Percentiles rank a stretch among this genome's conserved stretches.
phyloP scores from a whole-genome alignment of 805 yeast species.

The Maudiozyma saulgeensis region DNA sequence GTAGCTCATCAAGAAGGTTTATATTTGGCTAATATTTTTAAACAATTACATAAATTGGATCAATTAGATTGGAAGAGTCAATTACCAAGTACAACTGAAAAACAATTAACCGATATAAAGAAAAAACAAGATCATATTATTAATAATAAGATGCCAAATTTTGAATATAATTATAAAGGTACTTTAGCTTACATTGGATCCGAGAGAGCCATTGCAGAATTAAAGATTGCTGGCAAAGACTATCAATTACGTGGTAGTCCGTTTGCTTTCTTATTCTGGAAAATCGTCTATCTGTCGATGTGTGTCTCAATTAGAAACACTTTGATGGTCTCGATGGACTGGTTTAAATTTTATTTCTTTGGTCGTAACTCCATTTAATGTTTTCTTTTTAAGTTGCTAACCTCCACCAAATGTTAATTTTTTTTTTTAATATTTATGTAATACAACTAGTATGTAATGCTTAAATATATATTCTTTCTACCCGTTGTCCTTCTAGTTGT shows the following conservation, averaged over 20 bases:
- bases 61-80: slow-evolving; percentile 39
- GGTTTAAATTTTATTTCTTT: slow-evolving; percentile 78
- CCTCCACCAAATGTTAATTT: too few species aligned
- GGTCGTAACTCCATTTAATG: slow-evolving; percentile 65
- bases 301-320: slow-evolving; percentile 83
- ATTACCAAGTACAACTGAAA: background rate
- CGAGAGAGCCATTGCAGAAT: slow-evolving; percentile 89
- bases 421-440: too few species aligned
- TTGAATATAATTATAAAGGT: slow-evolving; percentile 82
- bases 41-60: slow-evolving; percentile 53
- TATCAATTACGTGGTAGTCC: slow-evolving; percentile 84
- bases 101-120: slow-evolving; percentile 6
- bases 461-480: too few species aligned
- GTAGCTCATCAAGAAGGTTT: slow-evolving; percentile 93
- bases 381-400: too few species aligned
- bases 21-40: slow-evolving; percentile 65
- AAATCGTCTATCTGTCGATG: slow-evolving; percentile 89
- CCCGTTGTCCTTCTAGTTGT: too few species aligned
- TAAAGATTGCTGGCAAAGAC: slow-evolving; percentile 66
- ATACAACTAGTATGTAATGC: too few species aligned
- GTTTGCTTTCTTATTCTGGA: slow-evolving; percentile 87
- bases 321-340: slow-evolving; percentile 75
- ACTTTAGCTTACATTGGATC: slow-evolving; percentile 89
- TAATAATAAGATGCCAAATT: slow-evolving; percentile 44
- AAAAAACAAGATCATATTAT: slow-evolving; percentile 28